Evolutionary conservation across 257 asterid species (phyloP).

Genomic region (Solanum ossicruentum): DNA sequence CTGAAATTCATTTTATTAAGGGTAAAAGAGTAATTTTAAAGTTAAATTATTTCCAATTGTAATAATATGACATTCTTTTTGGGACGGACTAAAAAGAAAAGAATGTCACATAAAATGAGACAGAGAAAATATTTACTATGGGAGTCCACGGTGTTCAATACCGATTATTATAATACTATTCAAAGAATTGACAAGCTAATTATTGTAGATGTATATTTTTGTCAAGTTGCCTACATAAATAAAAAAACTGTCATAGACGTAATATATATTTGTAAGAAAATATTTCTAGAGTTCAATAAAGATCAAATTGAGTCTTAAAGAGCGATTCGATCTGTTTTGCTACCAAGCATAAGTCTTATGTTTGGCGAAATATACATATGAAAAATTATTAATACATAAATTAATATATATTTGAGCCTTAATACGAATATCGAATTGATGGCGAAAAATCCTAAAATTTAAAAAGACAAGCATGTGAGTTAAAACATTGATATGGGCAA

Average conservation of each 20-base stretch:
- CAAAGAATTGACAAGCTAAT: no score
- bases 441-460: no score
- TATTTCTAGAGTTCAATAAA: not conserved
- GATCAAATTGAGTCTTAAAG: not conserved
- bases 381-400: not conserved
- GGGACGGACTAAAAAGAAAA: no score
- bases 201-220: not conserved
- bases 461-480: not conserved
- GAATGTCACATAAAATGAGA: no score
- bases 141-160: not conserved
- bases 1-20: no score
- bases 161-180: not conserved
- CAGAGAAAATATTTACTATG: not conserved
- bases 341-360: not conserved
- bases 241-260: not conserved
- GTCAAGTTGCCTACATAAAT: not conserved
- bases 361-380: not conserved
- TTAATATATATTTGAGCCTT: rapidly evolving
- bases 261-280: not conserved
- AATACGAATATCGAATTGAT: rapidly evolving
- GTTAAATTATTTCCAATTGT: no score
- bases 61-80: no score
- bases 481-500: not conserved
- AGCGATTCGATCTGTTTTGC: not conserved
- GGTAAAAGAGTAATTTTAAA: no score